These are phyloP conservation scores for Senna siamea DNA, from an alignment of 306 rosid species.

Conservation along the genomic window DNA sequence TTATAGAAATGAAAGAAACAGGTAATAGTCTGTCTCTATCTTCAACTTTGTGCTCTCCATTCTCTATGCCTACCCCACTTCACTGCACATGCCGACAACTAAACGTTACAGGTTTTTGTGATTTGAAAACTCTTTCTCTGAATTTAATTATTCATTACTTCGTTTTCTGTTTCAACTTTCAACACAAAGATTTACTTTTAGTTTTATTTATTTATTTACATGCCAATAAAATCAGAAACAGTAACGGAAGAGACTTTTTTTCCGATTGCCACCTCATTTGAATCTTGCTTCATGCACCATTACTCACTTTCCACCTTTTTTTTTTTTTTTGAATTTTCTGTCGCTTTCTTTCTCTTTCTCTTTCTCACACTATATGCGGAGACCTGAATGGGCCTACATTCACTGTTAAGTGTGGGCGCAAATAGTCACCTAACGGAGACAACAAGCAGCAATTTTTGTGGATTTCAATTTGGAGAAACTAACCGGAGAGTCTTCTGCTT, in stretches of 20 bases:
- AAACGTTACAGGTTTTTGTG: not conserved
- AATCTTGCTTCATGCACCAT: not conserved
- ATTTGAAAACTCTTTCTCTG: not conserved
- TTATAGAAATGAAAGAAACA: constrained; percentile 5
- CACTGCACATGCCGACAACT: constrained; percentile 35
- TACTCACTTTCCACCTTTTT: not conserved
- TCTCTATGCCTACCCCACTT: constrained; percentile 7
- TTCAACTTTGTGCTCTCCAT: too few relatives aligned
- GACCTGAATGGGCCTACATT: constrained; percentile 18
- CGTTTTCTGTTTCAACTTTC: too few relatives aligned
- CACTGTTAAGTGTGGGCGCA: constrained; percentile 3
- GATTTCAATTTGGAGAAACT: not conserved
- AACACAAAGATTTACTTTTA: not conserved
- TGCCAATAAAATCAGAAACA: not conserved
- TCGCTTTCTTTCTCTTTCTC: constrained; percentile 31
- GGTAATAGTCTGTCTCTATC: not conserved
- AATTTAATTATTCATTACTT: constrained; percentile 6
- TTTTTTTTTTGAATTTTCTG: not conserved
- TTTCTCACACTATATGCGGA: not conserved
- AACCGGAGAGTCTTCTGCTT: constrained; percentile 41
- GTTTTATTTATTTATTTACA: not conserved
- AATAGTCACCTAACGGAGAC: constrained; percentile 34
- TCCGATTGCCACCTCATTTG: constrained; percentile 11
- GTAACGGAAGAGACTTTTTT: constrained; percentile 24
- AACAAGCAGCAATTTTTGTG: not conserved